Evolutionary conservation across 2,329 filamentous ascomycete species (phyloP).

Genomic region (Paracamarosporium sp.): DNA sequence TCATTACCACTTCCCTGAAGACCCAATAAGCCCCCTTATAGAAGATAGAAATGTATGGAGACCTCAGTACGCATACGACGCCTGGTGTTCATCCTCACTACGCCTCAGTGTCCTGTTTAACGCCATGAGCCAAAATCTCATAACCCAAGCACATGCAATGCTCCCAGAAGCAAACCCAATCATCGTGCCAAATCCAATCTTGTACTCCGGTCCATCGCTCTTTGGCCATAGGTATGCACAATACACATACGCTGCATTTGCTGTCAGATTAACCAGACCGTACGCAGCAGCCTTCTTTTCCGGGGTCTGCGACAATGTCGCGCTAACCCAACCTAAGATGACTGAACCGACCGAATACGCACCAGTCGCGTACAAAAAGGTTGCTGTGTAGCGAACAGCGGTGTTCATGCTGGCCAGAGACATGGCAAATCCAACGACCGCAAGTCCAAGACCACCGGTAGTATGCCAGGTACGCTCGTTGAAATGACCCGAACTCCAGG

Average conservation of each 20-base stretch:
- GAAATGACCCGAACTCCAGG: slow-evolving; percentile 58
- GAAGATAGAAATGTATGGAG: too few relatives aligned
- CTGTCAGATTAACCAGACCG: not conserved
- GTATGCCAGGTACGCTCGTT: slow-evolving; percentile 61
- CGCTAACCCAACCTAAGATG: slow-evolving; percentile 48
- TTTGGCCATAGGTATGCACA: not conserved
- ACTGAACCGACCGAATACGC: slow-evolving; percentile 17
- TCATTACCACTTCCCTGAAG: too few relatives aligned
- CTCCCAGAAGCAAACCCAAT: not conserved
- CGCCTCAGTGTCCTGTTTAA: not conserved
- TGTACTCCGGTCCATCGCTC: not conserved
- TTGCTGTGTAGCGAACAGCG: slow-evolving; percentile 26
- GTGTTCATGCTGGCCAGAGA: slow-evolving; percentile 33
- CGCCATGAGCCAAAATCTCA: not conserved
- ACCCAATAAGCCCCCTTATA: too few relatives aligned
- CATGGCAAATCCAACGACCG: slow-evolving; percentile 46
- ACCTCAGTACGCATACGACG: too few relatives aligned
- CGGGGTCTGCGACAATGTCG: slow-evolving; percentile 44
- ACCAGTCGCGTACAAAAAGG: slow-evolving; percentile 20
- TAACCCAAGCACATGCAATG: not conserved
- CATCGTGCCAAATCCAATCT: not conserved
- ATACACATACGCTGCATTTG: not conserved
- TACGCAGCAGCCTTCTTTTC: slow-evolving; percentile 47
- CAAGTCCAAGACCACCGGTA: slow-evolving; percentile 45
- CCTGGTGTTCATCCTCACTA: not conserved